phyloP scores from a whole-genome alignment of 371 early-diverging fungal species.

The Apophysomyces ossiformis region DNA sequence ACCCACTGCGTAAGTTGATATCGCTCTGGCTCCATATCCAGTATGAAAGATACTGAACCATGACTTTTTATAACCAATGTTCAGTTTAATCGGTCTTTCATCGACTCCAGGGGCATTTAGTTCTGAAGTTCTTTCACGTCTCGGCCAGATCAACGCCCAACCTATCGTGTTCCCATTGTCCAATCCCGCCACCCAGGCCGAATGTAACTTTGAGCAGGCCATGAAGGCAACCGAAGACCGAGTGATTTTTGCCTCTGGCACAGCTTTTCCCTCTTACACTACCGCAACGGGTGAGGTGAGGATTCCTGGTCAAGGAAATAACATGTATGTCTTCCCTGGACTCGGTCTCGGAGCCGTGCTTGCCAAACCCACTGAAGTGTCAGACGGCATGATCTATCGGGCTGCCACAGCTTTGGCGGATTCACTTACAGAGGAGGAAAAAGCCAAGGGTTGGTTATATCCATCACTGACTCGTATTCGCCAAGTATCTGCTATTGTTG shows the following conservation, averaged over 20 bases:
- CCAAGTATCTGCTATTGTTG: conserved; percentile 73
- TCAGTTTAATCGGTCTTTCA: conserved; percentile 81
- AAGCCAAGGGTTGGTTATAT: conserved; percentile 69
- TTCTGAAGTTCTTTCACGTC: conserved; percentile 59
- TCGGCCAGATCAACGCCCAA: conserved; percentile 73
- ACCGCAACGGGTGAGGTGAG: conserved; percentile 57
- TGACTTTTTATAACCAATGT: neutral
- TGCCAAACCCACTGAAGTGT: conserved; percentile 66
- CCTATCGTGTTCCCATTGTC: conserved; percentile 95
- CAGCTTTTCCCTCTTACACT: conserved; percentile 84
- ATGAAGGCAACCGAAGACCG: conserved; percentile 79
- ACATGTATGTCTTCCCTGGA: conserved; percentile 93
- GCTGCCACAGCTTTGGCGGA: conserved; percentile 81
- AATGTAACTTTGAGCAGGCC: conserved; percentile 91
- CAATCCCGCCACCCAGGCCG: conserved; percentile 87
- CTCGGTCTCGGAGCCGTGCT: conserved; percentile 85
- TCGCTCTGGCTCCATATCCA: no score
- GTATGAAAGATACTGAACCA: no score
- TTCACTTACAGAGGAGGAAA: conserved; percentile 73
- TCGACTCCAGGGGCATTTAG: conserved; percentile 78
- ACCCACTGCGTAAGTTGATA: conserved; percentile 62
- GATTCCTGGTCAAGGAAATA: conserved; percentile 90
- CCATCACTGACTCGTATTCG: conserved; percentile 86
- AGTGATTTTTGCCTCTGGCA: conserved; percentile 96
- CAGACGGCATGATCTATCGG: conserved; percentile 80